phyloP scores from a whole-genome alignment of 208 protist genomes.

The Leishmania turanica region DNA sequence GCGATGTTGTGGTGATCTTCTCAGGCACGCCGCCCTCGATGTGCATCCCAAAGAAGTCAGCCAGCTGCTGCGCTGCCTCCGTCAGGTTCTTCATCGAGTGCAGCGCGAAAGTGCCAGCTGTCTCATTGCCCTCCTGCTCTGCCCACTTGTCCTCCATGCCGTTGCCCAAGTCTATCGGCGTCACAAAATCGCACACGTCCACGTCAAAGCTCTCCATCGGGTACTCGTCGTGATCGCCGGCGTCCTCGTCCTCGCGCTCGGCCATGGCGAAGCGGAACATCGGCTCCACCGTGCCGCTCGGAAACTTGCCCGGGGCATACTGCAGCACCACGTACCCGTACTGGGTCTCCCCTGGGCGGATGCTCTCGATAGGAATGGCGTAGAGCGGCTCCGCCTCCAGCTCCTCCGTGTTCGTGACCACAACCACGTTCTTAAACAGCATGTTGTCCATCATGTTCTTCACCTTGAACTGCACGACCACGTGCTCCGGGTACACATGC shows the following conservation, averaged over 20 bases:
- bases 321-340: constrained; percentile 79
- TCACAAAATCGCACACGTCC: constrained; percentile 84
- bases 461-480: constrained; percentile 96
- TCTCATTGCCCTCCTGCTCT: constrained; percentile 58
- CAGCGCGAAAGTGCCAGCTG: constrained; percentile 82
- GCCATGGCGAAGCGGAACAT: constrained; percentile 76
- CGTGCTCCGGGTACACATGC: constrained; percentile 90
- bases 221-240: constrained; percentile 76
- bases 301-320: constrained; percentile 68
- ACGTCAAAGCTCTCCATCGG: constrained; percentile 85
- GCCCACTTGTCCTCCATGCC: constrained; percentile 47
- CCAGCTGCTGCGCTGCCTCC: constrained; percentile 76
- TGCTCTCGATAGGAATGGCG: constrained; percentile 65
- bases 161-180: constrained; percentile 53
- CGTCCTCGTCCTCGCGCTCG: constrained; percentile 39
- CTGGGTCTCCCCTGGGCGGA: constrained; percentile 58
- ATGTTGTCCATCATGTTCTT: constrained; percentile 95
- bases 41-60: constrained; percentile 88
- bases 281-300: constrained; percentile 65
- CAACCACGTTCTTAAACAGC: constrained; percentile 84
- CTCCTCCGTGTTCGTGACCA: constrained; percentile 80
- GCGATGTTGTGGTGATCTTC: constrained; percentile 69
- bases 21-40: constrained; percentile 73
- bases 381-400: constrained; percentile 85
- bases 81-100: constrained; percentile 88